Evolutionary conservation across 1,284 basidiomycete genomes (phyloP), one percentile per base, ranked within the genome.

Genomic region (Singerocomus inundabilis): DNA sequence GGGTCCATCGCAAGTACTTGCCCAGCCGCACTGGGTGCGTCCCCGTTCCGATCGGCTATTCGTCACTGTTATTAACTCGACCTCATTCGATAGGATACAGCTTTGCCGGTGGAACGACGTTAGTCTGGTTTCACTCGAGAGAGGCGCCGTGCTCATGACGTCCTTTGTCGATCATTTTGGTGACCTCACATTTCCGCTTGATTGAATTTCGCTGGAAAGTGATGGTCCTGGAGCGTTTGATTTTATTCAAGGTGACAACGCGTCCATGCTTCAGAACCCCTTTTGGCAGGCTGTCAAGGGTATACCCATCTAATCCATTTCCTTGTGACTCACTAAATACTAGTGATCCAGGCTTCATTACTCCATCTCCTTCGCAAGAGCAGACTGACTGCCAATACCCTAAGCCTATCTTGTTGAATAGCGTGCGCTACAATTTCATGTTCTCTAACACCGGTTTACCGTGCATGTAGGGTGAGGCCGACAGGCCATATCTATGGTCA

Each of bases 211-310:
- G 18, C 33, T 13, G 9, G 29, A 44, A 53, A 87, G 84, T 16
- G 87, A 89, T 63, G 90, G 91, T 0, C 89, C 91, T 1, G 90
- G 91, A 13, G 82, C 82, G 0, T 87, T 91, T 56, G 88, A 91
- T 63, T 92, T 92, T 59, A 70, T 84, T 28, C 90, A 92, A 70
- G 88, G 90, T 4, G 75, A 80, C 55, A 91, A 91, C 63, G 75
- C 78, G 9, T 81, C 82, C 7, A 58, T 61, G 13, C 69, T 76
- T 6, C 81, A 78, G 77, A 91, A 92, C 62, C 85, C 87, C 0
- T 88, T 92, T 67, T 92, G 90, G 88, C 79, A 91, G 60, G 59
- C 90, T 32, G 85, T 90, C 39, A 90, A 88, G 71, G 80, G 80
- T 55, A 79, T 75, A 1, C 31, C 18, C 15, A 10, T 35, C 6